Evolutionary conservation across 1,139 yeast genomes (phyloP).

Genomic region (Blastobotrys persicus): DNA sequence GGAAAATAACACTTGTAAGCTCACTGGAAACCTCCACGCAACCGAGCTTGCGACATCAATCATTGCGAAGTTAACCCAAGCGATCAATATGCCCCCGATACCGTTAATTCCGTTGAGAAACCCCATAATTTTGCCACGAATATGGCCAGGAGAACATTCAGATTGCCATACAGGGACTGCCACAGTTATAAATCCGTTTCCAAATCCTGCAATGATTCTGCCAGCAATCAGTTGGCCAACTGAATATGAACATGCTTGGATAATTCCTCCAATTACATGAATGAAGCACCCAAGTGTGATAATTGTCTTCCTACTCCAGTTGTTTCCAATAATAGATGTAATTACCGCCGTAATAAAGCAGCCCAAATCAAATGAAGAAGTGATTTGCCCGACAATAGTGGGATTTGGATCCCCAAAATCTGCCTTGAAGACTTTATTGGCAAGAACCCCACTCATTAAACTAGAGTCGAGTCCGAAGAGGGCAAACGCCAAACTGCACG

Average conservation of each 20-base stretch:
- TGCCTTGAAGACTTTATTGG: conserved; percentile 13
- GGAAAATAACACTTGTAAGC: conserved; percentile 15
- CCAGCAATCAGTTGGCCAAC: conserved; percentile 73
- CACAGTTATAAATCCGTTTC: conserved; percentile 22
- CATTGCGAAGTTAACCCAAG: conserved; percentile 64
- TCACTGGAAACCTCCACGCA: conserved; percentile 41
- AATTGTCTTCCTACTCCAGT: conserved; percentile 13
- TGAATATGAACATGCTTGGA: conserved; percentile 73
- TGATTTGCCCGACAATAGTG: conserved; percentile 18
- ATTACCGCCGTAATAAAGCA: conserved; percentile 17
- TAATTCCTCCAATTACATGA: conserved; percentile 30
- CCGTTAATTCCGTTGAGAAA: conserved; percentile 64
- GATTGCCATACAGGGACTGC: conserved; percentile 25
- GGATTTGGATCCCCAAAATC: conserved; percentile 15
- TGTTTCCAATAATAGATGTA: conserved; percentile 14
- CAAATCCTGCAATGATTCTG: conserved; percentile 65
- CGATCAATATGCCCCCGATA: conserved; percentile 62
- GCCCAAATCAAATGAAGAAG: conserved; percentile 18
- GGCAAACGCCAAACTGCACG: conserved; percentile 15
- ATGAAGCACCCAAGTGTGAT: conserved; percentile 14
- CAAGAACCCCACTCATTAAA: conserved; percentile 16
- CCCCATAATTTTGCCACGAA: conserved; percentile 20
- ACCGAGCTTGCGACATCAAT: conserved; percentile 44
- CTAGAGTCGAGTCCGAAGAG: conserved; percentile 16
- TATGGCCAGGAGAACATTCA: conserved; percentile 21